phyloP scores from a whole-genome alignment of 768 basidiomycete species.

The Agaricus subrufescens region DNA sequence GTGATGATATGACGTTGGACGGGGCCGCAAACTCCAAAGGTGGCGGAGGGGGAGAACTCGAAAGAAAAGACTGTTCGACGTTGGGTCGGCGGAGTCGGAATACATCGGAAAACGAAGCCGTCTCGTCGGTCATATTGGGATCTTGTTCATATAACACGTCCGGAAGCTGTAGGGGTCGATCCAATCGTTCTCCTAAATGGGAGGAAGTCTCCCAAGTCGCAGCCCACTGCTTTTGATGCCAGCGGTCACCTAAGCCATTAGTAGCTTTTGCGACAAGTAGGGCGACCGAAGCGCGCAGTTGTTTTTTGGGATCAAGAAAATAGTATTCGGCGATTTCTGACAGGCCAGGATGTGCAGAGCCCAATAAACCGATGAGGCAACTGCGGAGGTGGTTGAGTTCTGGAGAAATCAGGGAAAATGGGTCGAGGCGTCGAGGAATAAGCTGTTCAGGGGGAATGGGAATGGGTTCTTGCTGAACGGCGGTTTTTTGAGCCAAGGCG shows the following conservation, averaged over 20 bases:
- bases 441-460: conserved; percentile 21
- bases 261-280: conserved; percentile 89
- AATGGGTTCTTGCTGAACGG: conserved; percentile 22
- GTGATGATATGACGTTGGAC: conserved; percentile 22
- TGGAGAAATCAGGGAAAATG: conserved; percentile 62
- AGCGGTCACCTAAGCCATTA: conserved; percentile 77
- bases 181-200: conserved; percentile 54
- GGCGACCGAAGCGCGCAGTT: conserved; percentile 85
- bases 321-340: conserved; percentile 89
- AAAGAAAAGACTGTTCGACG: conserved; percentile 17
- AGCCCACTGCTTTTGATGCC: conserved; percentile 55
- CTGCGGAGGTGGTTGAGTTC: conserved; percentile 71
- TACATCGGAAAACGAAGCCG: conserved; percentile 58
- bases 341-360: conserved; percentile 84
- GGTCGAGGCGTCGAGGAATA: conserved; percentile 36
- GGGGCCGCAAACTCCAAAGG: conserved; percentile 7
- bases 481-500: conserved; percentile 36
- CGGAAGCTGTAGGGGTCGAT: conserved; percentile 72
- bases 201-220: conserved; percentile 53
- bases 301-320: conserved; percentile 85
- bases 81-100: conserved; percentile 41
- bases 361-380: conserved; percentile 73
- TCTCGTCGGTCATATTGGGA: conserved; percentile 77
- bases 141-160: conserved; percentile 92
- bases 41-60: conserved; percentile 27